A percentile compares a stretch with the other conserved stretches of the same genome.
Conservation (phyloP, 352 stramenopile species). For the Paralagenidium karlingii region DNA sequence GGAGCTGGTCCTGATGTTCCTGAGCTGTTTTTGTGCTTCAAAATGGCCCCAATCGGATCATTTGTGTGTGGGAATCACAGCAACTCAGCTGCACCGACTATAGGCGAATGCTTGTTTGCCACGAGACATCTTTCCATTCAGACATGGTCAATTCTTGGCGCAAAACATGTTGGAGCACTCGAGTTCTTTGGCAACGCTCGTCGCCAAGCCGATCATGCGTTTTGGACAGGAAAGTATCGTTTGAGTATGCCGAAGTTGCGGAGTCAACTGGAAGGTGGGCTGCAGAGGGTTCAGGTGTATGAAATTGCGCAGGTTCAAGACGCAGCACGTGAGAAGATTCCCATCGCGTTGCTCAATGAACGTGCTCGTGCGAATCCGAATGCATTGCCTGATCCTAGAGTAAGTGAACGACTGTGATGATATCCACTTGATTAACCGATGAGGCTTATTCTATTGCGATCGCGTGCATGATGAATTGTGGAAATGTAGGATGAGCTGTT, state of each 20-base stretch:
- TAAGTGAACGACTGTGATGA: too few relatives aligned
- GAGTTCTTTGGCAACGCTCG: background rate
- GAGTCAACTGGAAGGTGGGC: slow-evolving; percentile 21
- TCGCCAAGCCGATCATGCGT: slow-evolving; percentile 12
- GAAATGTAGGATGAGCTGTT: slow-evolving; percentile 55
- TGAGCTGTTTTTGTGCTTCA: slow-evolving; percentile 46
- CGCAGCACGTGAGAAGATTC: slow-evolving; percentile 55
- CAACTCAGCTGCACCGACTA: too few relatives aligned
- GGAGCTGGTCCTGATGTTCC: slow-evolving; percentile 7
- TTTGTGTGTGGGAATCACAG: slow-evolving; percentile 49
- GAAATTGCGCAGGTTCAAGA: slow-evolving; percentile 49
- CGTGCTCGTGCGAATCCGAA: slow-evolving; percentile 34
- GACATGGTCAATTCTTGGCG: too few relatives aligned
- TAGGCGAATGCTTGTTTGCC: slow-evolving; percentile 58
- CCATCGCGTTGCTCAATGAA: slow-evolving; percentile 43
- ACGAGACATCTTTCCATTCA: background rate
- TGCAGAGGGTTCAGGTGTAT: slow-evolving; percentile 47
- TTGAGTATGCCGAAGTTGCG: slow-evolving; percentile 35
- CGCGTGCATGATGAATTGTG: too few relatives aligned
- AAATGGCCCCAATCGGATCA: slow-evolving; percentile 25
- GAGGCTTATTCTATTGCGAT: too few relatives aligned
- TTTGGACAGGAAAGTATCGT: slow-evolving; percentile 25
- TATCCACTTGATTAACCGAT: too few relatives aligned
- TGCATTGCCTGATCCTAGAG: slow-evolving; percentile 26
- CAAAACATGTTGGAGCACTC: too few relatives aligned